Conservation (phyloP, 192 early-diverging fungal species). For the Backusella tarrabulga region DNA sequence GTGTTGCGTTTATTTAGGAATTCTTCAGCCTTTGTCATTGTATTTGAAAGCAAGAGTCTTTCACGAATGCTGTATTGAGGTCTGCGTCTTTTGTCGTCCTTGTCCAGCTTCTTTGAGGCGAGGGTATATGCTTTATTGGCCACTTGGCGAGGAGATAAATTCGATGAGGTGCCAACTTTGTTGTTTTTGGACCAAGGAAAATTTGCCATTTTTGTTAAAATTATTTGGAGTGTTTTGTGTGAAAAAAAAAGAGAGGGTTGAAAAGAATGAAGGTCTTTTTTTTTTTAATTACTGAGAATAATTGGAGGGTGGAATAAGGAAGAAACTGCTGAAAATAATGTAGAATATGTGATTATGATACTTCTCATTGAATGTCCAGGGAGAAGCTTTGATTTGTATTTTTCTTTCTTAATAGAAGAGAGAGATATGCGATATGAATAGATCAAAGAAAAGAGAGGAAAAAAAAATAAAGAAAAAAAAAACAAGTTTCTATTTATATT, state of each 20-base stretch:
- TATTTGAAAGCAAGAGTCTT: constrained; percentile 31
- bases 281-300: constrained; percentile 10
- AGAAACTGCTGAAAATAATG: constrained; percentile 13
- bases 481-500: constrained; percentile 6
- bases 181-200: constrained; percentile 10
- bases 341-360: constrained; percentile 6
- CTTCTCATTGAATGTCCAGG: constrained; percentile 16
- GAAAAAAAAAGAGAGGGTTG: background rate
- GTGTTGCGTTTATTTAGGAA: constrained; percentile 23
- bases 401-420: background rate
- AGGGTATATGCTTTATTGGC: constrained; percentile 28
- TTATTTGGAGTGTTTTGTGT: background rate
- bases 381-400: background rate
- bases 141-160: constrained; percentile 30
- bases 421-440: background rate
- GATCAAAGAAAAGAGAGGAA: background rate
- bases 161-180: background rate
- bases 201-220: constrained; percentile 10
- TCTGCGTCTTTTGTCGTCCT: constrained; percentile 24
- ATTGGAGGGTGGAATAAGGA: constrained; percentile 10
- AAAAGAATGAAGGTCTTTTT: background rate
- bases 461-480: background rate
- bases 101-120: constrained; percentile 29
- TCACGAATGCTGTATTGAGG: constrained; percentile 32
- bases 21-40: constrained; percentile 30